phyloP scores from a whole-genome alignment of 163 green algal species.

The Volvox carteri region DNA sequence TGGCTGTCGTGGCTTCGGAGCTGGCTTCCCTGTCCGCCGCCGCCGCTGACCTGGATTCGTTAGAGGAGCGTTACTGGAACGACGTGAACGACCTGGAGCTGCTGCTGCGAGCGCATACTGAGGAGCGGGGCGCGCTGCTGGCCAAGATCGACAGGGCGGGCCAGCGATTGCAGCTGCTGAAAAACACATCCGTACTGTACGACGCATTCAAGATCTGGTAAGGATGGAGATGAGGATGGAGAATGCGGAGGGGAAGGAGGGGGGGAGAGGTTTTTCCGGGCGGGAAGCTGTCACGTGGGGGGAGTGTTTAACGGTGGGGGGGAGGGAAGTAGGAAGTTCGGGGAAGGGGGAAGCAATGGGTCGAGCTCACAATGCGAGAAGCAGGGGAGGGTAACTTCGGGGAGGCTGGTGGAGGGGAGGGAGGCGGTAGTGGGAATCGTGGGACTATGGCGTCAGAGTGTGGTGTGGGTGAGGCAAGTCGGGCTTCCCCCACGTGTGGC shows the following conservation, averaged over 20 bases:
- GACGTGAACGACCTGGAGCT: constrained; percentile 90
- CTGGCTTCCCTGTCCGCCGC: constrained; percentile 63
- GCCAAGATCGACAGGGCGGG: constrained; percentile 80
- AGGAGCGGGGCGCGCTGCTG: constrained; percentile 88
- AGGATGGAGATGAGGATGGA: neutral
- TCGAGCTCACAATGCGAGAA: too few species aligned
- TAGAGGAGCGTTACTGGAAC: constrained; percentile 77
- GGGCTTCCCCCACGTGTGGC: too few species aligned
- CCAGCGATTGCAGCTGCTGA: constrained; percentile 85
- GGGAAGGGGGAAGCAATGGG: too few species aligned
- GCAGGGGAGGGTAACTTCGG: too few species aligned
- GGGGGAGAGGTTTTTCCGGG: too few species aligned
- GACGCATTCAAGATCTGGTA: constrained; percentile 96
- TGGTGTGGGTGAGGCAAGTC: too few species aligned
- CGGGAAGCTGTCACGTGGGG: too few species aligned
- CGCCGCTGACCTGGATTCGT: constrained; percentile 70
- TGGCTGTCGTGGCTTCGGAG: constrained; percentile 59
- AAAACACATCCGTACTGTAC: constrained; percentile 88
- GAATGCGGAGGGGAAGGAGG: neutral
- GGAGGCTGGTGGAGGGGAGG: too few species aligned
- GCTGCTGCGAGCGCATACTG: constrained; percentile 77
- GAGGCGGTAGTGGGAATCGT: too few species aligned
- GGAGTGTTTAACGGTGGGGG: too few species aligned
- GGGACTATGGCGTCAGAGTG: too few species aligned
- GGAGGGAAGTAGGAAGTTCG: too few species aligned